Evolutionary conservation across 495 filamentous ascomycete species (phyloP).

Genomic region (Penicillium salamii): DNA sequence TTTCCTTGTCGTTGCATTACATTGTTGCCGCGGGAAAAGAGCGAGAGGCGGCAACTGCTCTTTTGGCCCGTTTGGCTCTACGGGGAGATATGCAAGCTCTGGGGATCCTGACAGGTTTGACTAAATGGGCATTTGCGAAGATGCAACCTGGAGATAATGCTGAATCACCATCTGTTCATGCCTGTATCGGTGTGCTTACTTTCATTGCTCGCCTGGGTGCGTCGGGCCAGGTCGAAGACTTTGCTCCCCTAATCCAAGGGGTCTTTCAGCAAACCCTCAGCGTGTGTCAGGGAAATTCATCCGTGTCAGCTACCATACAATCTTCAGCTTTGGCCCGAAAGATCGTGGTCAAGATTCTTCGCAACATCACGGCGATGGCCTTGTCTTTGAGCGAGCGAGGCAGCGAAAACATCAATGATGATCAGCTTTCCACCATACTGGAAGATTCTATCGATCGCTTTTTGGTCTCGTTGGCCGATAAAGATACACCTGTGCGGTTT

Average conservation of each 20-base stretch:
- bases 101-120: constrained; percentile 61
- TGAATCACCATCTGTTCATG: constrained; percentile 51
- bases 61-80: constrained; percentile 79
- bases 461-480: constrained; percentile 68
- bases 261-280: constrained; percentile 52
- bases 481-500: constrained; percentile 84
- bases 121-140: constrained; percentile 63
- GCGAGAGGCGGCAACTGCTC: constrained; percentile 74
- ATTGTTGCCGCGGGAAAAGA: constrained; percentile 79
- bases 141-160: constrained; percentile 40
- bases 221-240: constrained; percentile 50
- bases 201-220: constrained; percentile 72
- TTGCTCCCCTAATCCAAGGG: constrained; percentile 46
- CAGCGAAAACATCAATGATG: constrained; percentile 31
- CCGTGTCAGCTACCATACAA: constrained; percentile 45
- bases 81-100: constrained; percentile 83
- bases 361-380: constrained; percentile 64
- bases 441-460: constrained; percentile 67
- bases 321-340: constrained; percentile 76
- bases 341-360: constrained; percentile 75
- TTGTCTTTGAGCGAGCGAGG: constrained; percentile 47
- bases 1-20: constrained; percentile 67
- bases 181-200: constrained; percentile 67
- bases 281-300: constrained; percentile 34
- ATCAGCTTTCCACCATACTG: constrained; percentile 44